A percentile compares a stretch with the other conserved stretches of the same genome.
Evolutionary conservation across 192 early-diverging fungal species (phyloP).

Genomic region (Rhizophagus sp.): DNA sequence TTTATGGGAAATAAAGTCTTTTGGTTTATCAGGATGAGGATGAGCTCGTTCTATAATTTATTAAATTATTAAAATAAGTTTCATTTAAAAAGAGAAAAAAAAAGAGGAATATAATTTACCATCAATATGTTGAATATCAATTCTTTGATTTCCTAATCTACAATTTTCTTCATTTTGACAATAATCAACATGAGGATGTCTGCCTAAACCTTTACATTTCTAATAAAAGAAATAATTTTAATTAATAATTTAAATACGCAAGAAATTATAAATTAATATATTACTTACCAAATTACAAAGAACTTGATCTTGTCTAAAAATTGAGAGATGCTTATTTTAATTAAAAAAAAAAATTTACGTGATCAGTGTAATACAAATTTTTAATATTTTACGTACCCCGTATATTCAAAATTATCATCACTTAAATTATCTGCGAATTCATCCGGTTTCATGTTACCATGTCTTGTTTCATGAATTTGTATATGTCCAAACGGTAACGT

Average conservation of each 20-base stretch:
- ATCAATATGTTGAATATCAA: conserved; percentile 21
- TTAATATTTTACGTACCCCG: background rate
- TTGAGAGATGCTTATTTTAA: background rate
- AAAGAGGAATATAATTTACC: background rate
- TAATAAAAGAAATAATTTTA: background rate
- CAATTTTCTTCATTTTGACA: conserved; percentile 16
- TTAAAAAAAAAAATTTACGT: too few species aligned
- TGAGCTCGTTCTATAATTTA: background rate
- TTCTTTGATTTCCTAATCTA: background rate
- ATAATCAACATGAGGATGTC: conserved; percentile 34
- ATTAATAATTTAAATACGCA: background rate
- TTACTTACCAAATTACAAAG: conserved; percentile 26
- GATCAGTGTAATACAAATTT: background rate
- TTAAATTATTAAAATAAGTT: background rate
- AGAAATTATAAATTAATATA: background rate
- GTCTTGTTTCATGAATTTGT: conserved; percentile 1
- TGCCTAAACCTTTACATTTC: conserved; percentile 21
- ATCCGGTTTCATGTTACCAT: conserved; percentile 20
- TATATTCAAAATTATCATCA: conserved; percentile 11
- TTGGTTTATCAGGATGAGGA: background rate
- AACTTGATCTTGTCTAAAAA: conserved; percentile 13
- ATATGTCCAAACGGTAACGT: conserved; percentile 5
- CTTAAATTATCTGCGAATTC: background rate
- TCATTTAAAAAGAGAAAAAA: too few species aligned
- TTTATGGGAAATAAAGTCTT: conserved; percentile 28